Conservation (phyloP, 1,284 basidiomycete genomes). For the Moniliella sp. region DNA sequence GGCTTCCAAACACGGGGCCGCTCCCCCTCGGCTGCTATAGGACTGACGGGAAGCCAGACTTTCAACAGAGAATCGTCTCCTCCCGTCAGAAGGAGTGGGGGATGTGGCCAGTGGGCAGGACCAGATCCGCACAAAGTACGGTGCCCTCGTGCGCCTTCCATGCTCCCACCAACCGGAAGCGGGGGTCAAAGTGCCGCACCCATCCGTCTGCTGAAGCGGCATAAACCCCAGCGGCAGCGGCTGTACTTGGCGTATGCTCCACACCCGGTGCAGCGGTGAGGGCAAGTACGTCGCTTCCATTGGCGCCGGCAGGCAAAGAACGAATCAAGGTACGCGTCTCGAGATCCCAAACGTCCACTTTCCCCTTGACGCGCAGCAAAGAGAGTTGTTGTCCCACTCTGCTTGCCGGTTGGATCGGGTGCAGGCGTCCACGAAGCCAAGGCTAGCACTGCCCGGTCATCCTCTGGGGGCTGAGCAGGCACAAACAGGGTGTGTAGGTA, state of each 20-base stretch:
- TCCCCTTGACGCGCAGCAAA: constrained; percentile 86
- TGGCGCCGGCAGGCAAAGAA: constrained; percentile 63
- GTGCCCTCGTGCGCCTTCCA: constrained; percentile 12
- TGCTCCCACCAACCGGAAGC: constrained; percentile 20
- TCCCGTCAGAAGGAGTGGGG: no score
- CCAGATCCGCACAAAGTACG: constrained; percentile 5
- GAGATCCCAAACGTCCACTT: constrained; percentile 63
- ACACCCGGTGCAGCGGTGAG: no score
- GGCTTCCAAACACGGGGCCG: no score
- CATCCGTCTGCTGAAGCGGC: constrained; percentile 16
- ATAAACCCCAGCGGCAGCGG: no score
- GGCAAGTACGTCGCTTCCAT: constrained; percentile 15
- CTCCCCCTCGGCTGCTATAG: no score
- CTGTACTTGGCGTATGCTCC: no score
- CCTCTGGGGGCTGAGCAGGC: constrained; percentile 39
- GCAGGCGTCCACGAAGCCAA: constrained; percentile 47
- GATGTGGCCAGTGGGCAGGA: no score
- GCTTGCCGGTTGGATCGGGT: no score
- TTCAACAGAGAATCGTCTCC: constrained; percentile 11
- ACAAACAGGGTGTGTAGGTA: constrained; percentile 33
- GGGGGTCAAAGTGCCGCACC: constrained; percentile 15
- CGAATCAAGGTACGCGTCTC: constrained; percentile 67
- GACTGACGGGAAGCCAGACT: constrained; percentile 17
- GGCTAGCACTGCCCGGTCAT: constrained; percentile 46
- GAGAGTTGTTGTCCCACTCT: no score